Evolutionary conservation across 2,329 filamentous ascomycete genomes (phyloP), one percentile per base, ranked within the genome.

Genomic region (Rutstroemia sp.): DNA sequence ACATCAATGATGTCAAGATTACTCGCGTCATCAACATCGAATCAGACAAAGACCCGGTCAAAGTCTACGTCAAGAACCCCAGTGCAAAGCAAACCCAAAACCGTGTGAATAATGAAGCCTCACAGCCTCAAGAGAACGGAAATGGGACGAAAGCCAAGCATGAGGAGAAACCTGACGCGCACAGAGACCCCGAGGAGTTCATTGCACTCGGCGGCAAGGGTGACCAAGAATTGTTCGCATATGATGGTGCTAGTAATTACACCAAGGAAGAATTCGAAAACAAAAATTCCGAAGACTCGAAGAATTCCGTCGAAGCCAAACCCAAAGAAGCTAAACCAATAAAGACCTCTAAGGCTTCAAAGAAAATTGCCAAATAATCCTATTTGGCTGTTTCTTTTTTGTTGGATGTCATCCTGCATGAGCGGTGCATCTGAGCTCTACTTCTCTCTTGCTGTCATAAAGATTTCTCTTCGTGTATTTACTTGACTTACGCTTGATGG

Each of bases 181-280:
- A 84, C 59, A 78, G 89, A 56, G 79, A 82, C 34, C 79, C 89
- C 0, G 76, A 80, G 5, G 90, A 94, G 65, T 97, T 96, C 64
- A 86, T 90, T 70, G 81, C 86, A 60, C 80, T 95, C 76, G 92
- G 92, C 40, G 90, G 90, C 16, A 89, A 88, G 65, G 92, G 91
- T 5, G 92, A 97, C 66, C 83, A 90, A 70, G 76, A 80, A 45
- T 76, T 96, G 14, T 96, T 85, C 68, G 82, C 80, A 9, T 76
- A 89, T 50, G 86, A 89, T 14, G 52, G 48, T 9, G 48, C 44
- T 19, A 58, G 56, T 38, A 49, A 58, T 10, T 60, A 60, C 36
- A 49, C 57, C 16, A 47, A 40, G 19, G 39, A 54, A 5, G 49
- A 53, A 40, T 19, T 50, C 14, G 38, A 25, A 5, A 25, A 38